These are phyloP conservation scores for Botrytis pseudocinerea DNA, from an alignment of 2,329 filamentous ascomycete genomes.

Conservation along the genomic window DNA sequence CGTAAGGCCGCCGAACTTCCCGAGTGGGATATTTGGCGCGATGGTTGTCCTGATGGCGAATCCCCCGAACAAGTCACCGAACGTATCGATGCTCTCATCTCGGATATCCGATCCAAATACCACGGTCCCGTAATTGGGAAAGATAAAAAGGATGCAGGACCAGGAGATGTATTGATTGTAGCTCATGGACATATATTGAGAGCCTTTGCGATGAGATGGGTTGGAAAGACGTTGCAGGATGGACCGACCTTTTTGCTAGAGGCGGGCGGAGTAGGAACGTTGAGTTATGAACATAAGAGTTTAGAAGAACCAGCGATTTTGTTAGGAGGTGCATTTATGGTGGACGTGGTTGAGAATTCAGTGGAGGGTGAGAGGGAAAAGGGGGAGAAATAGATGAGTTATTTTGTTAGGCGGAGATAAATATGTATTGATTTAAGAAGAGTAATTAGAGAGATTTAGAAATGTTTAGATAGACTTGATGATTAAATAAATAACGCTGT, in stretches of 20 bases:
- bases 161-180: conserved; percentile 70
- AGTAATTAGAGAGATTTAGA: not conserved
- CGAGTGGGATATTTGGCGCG: conserved; percentile 84
- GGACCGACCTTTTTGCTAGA: conserved; percentile 80
- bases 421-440: not conserved
- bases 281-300: conserved; percentile 81
- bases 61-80: conserved; percentile 65
- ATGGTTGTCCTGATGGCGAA: conserved; percentile 83
- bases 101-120: conserved; percentile 64
- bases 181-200: conserved; percentile 89
- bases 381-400: not conserved
- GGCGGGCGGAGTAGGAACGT: conserved; percentile 77
- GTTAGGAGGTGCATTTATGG: conserved; percentile 62
- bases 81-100: conserved; percentile 74
- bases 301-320: conserved; percentile 79
- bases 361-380: conserved; percentile 23
- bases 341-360: conserved; percentile 35
- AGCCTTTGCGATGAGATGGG: conserved; percentile 86
- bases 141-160: conserved; percentile 43
- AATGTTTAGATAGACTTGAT: not conserved
- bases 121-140: conserved; percentile 63
- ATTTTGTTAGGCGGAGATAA: not conserved
- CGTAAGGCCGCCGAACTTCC: conserved; percentile 48
- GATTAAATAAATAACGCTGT: not conserved
- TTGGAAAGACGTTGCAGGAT: conserved; percentile 69